Evolutionary conservation across 306 rosid species (phyloP).

Genomic region (Acmispon strigosus): DNA sequence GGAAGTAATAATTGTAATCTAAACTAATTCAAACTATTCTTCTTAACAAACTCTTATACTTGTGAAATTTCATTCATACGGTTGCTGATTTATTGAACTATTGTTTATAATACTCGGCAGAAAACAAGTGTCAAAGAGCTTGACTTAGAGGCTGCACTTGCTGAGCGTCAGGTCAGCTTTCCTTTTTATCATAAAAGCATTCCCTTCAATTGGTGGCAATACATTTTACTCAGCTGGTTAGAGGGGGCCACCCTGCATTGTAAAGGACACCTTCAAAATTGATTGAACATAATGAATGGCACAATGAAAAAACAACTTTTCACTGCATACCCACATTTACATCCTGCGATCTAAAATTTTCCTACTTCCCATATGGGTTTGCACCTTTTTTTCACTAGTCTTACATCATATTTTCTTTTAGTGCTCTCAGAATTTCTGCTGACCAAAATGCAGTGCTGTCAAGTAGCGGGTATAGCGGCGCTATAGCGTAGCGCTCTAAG

Average conservation of each 20-base stretch:
- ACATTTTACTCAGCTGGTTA: conserved; percentile 3
- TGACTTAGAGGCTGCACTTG: conserved; percentile 76
- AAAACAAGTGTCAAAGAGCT: conserved; percentile 91
- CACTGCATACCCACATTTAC: neutral
- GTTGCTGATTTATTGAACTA: conserved; percentile 22
- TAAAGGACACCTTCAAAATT: neutral
- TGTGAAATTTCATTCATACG: conserved; percentile 2
- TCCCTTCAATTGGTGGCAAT: neutral
- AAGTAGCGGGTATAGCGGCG: no score
- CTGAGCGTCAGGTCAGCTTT: conserved; percentile 80
- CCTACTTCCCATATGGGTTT: neutral
- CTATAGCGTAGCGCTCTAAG: no score
- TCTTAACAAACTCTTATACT: neutral
- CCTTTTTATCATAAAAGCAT: neutral
- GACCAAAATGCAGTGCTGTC: conserved; percentile 10
- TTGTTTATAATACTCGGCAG: conserved; percentile 42
- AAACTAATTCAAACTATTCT: neutral
- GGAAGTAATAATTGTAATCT: neutral
- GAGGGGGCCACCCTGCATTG: neutral
- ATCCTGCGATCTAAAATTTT: neutral
- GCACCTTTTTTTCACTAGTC: neutral
- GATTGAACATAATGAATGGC: neutral
- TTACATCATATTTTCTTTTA: neutral
- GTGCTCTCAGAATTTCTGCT: neutral
- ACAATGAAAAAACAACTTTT: neutral